These are phyloP conservation scores for Vaccinium vitisidaea DNA, from an alignment of 148 eudicot species.

Conservation along the genomic window DNA sequence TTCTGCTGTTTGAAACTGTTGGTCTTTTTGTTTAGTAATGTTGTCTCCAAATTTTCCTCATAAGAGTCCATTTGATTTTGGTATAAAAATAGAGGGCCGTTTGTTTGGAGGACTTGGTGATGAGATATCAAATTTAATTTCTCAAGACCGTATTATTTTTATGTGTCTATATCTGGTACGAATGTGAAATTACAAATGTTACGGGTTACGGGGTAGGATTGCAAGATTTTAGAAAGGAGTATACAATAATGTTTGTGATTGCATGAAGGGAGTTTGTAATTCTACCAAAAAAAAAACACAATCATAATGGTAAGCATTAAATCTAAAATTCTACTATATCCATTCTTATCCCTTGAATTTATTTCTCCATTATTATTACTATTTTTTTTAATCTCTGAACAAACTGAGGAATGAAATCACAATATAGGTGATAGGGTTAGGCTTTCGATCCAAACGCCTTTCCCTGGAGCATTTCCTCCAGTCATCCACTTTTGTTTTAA, in stretches of 20 bases:
- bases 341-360: neutral
- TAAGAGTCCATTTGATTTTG: neutral
- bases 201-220: too few relatives aligned
- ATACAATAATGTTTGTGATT: neutral
- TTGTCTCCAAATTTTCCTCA: neutral
- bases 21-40: neutral
- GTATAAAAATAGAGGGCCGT: neutral
- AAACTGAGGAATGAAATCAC: neutral
- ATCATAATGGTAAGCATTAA: neutral
- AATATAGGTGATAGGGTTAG: slow-evolving; percentile 12
- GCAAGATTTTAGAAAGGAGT: too few relatives aligned
- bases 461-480: slow-evolving; percentile 6
- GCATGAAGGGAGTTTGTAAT: neutral
- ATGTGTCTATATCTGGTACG: neutral
- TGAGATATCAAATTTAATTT: neutral
- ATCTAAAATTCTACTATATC: neutral
- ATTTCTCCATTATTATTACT: neutral
- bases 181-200: neutral
- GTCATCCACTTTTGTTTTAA: slow-evolving; percentile 16
- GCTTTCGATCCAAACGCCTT: slow-evolving; percentile 43
- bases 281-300: neutral
- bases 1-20: neutral
- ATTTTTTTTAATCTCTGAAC: too few relatives aligned
- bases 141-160: neutral
- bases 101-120: neutral